Evolutionary conservation across 257 asterid genomes (phyloP).

Genomic region (Gentiana dahurica): DNA sequence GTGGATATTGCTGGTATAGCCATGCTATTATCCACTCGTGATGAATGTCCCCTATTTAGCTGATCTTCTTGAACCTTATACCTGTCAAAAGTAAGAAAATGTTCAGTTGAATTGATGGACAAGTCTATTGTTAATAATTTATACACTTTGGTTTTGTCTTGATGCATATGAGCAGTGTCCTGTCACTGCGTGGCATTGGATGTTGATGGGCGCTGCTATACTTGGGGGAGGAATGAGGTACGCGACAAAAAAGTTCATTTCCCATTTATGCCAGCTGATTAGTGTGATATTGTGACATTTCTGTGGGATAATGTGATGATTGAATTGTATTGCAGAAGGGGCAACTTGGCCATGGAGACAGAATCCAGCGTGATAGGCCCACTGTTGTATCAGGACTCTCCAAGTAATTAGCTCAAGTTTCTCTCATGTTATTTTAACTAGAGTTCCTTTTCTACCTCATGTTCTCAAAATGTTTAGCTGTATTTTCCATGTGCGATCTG

Average conservation of each 20-base stretch:
- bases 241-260: constrained; percentile 9
- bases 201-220: constrained; percentile 85
- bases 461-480: background rate
- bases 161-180: constrained; percentile 44
- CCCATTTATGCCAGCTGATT: constrained; percentile 4
- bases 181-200: constrained; percentile 95
- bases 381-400: constrained; percentile 73
- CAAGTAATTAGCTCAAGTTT: constrained; percentile 32
- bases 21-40: too few relatives aligned
- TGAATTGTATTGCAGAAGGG: constrained; percentile 49
- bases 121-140: too few relatives aligned
- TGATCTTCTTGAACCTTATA: too few relatives aligned
- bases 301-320: background rate
- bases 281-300: background rate
- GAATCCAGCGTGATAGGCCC: constrained; percentile 74
- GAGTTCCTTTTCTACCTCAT: background rate
- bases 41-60: too few relatives aligned
- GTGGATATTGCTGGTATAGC: too few relatives aligned
- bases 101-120: too few relatives aligned
- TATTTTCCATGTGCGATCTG: too few relatives aligned
- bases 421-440: background rate
- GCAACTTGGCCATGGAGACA: constrained; percentile 99
- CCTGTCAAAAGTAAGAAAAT: too few relatives aligned
- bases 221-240: constrained; percentile 98
- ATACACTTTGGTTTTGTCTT: background rate